Base-by-base conservation (phyloP, 148 eudicot genomes). In the Camellia granthamiana region DNA sequence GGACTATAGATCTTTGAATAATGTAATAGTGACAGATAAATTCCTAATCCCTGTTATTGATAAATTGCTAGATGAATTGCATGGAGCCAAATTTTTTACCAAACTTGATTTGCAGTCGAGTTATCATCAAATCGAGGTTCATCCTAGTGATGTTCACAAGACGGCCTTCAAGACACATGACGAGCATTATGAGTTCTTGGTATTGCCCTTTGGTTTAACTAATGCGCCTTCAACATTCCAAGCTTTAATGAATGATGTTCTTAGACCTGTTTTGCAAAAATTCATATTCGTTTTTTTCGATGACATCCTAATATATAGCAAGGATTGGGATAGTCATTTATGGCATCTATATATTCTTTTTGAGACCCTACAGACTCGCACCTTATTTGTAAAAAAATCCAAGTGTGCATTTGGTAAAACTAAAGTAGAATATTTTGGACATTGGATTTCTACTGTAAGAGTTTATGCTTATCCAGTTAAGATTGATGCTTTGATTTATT, bases 141-240 rank as follows among this genome's bases (percentile, higher is more conserved):
- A 3, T 8, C 16, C 16, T 42, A 18, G 43, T 6, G 73, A 69
- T n/a, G 46, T 69, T 0, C 4, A 43, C 13, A 43, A 43, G 7
- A 69, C 73, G 2, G 52, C 73, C 42, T 69, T 69, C 51, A 9
- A 7, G 43, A 69, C 73, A 2, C 52, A 69, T 21, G 4, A 42
- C 0, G 73, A 51, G 41, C 54, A 43, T 11, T 69, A 43, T 42
- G 73, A 44, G 7, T 69, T 69, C 5, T 44, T 69, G 18, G 73
- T 69, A 18, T 44, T 69, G 51, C 73, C 73, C 5, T 68, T 69
- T 69, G 73, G 73, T 1, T 13, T 69, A 3, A 69, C 73, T 7
- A 69, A 44, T 69, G 52, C 73, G 0, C 73, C 73, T 1, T 16
- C 51, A 14, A 69, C 52, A 1, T 69, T 69, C 46, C n/a, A 69